phyloP scores from a whole-genome alignment of 2,329 filamentous ascomycete species.

The Graphiopsis chlorocephala region DNA sequence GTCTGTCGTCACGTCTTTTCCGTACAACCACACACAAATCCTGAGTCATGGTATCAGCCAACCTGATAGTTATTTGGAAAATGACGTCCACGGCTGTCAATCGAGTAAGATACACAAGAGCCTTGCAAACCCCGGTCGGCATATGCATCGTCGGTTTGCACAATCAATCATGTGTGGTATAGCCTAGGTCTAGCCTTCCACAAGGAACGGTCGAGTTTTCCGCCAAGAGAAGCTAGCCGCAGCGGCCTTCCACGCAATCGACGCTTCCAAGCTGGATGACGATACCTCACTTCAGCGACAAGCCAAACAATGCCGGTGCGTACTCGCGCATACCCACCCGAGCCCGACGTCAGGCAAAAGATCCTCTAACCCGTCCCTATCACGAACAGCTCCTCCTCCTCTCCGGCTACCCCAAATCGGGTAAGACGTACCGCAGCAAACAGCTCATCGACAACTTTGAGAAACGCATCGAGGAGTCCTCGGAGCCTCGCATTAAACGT shows the following conservation, averaged over 20 bases:
- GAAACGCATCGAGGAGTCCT: constrained; percentile 51
- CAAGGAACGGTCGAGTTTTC: background rate
- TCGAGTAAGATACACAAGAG: background rate
- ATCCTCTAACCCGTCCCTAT: background rate
- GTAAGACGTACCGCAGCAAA: constrained; percentile 59
- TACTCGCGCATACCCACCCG: constrained; percentile 1
- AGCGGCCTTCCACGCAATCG: background rate
- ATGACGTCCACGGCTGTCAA: background rate
- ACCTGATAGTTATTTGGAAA: background rate
- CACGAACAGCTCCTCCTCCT: constrained; percentile 56
- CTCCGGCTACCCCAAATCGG: constrained; percentile 62
- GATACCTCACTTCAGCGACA: constrained; percentile 14
- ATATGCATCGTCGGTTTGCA: background rate
- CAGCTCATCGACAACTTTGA: constrained; percentile 66
- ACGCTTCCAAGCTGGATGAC: constrained; percentile 11
- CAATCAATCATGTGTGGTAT: background rate
- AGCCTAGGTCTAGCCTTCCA: background rate
- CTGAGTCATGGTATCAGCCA: background rate
- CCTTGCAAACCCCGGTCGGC: background rate
- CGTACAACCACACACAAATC: background rate
- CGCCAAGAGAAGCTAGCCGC: background rate
- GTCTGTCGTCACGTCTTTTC: background rate
- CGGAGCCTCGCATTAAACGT: constrained; percentile 46
- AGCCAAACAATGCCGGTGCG: constrained; percentile 15
- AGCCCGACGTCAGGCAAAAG: background rate